Evolutionary conservation across 495 filamentous ascomycete genomes (phyloP), one percentile per base, ranked within the genome.

Genomic region (Penicillium parvum): DNA sequence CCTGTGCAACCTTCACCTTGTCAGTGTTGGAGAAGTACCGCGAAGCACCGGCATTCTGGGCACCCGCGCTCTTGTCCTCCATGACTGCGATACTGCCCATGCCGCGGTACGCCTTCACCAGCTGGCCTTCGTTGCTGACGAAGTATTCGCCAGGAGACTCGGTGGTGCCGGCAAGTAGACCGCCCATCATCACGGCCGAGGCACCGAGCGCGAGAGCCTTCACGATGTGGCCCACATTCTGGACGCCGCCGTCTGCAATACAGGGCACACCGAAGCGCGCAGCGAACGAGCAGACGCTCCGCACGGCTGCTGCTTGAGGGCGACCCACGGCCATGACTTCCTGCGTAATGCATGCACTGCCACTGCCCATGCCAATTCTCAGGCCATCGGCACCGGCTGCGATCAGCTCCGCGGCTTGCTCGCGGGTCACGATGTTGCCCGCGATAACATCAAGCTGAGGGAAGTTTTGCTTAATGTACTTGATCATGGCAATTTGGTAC

Each of bases 51-150:
- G 92, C 92, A 67, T 97, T 97, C 67, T 84, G 84, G 41, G 58
- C 64, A 42, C 60, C 66, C 33, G 63, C 66, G 21, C 82, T 97
- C 78, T 88, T 94, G 66, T 96, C 91, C 67, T 99, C 94, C 92
- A 99, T 99, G 41, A 90, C 92, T 57, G 96, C 92, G 59, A 99
- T 99, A 58, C 79, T 85, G 52, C 92, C 92, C 92, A 99, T 99
- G 33, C 92, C 92, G 65, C 92, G 82, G 75, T 99, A 99, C 35
- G 92, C 90, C 76, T 99, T 99, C 65, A 97, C 91, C 21, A 99
- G 82, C 76, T 96, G 88, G 18, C 92, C 92, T 63, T 96, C 92
- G 36, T 83, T 81, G 58, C 85, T 89, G 46, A 99, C 87, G 58
- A 91, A 96, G 54, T 96, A 99, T 47, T 95, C 89, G 26, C 92